Percentiles rank a stretch among this genome's conserved stretches.
phyloP scores from a whole-genome alignment of 1,284 basidiomycete genomes.

The Xerocomus amazonicus region DNA sequence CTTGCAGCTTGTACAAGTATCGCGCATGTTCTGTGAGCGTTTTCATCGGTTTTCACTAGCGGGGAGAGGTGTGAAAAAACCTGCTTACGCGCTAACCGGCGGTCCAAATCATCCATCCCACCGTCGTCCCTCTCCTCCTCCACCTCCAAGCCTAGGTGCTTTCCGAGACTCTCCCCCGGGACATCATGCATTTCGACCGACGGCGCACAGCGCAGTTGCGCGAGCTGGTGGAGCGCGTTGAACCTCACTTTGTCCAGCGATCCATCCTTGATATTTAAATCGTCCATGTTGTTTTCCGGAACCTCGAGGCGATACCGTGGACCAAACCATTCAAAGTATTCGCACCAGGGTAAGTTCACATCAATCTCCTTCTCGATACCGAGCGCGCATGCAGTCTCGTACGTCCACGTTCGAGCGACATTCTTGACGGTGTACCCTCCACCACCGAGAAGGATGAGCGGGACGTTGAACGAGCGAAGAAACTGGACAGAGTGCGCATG shows the following conservation, averaged over 20 bases:
- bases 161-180: constrained; percentile 62
- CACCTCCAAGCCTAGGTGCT: constrained; percentile 56
- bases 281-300: constrained; percentile 89
- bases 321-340: constrained; percentile 98
- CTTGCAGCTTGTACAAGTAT: constrained; percentile 60
- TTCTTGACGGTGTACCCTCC: constrained; percentile 98
- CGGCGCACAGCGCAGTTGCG: constrained; percentile 77
- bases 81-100: constrained; percentile 62
- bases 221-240: constrained; percentile 76
- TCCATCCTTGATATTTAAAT: constrained; percentile 80
- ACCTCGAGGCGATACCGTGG: constrained; percentile 95
- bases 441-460: constrained; percentile 89
- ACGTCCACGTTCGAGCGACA: constrained; percentile 93
- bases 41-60: not conserved
- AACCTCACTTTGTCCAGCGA: constrained; percentile 83
- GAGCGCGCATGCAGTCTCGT: constrained; percentile 93
- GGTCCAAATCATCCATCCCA: constrained; percentile 59
- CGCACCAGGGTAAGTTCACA: constrained; percentile 87
- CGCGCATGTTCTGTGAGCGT: constrained; percentile 52
- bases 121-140: constrained; percentile 37
- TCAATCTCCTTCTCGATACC: constrained; percentile 79
- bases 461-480: constrained; percentile 81
- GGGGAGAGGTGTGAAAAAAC: not conserved
- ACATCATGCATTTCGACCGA: constrained; percentile 87
- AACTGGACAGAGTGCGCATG: constrained; percentile 92